Conservation (phyloP, 805 yeast species). For the Saccharomycopsis fermentans region DNA sequence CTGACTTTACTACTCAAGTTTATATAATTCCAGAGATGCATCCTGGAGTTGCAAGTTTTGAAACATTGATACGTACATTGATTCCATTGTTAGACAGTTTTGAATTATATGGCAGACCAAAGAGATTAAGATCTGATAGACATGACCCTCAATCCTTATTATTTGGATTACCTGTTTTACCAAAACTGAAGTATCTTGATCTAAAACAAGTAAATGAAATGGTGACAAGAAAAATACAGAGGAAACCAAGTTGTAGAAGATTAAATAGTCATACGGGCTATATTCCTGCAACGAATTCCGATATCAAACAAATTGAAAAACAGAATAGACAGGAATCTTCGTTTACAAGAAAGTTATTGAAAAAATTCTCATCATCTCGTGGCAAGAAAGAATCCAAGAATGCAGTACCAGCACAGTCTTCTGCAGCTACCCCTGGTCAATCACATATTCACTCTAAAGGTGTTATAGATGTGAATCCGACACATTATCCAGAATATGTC, state of each 20-base stretch:
- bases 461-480: background rate
- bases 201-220: constrained; percentile 10
- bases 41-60: constrained; percentile 61
- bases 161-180: constrained; percentile 67
- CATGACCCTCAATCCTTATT: constrained; percentile 44
- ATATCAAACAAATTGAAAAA: constrained; percentile 1
- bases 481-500: background rate
- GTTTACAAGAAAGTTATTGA: constrained; percentile 5
- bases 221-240: constrained; percentile 13
- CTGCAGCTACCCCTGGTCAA: background rate
- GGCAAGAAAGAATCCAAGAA: constrained; percentile 6
- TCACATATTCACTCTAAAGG: constrained; percentile 1
- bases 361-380: constrained; percentile 1
- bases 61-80: constrained; percentile 60
- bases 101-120: constrained; percentile 66
- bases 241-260: constrained; percentile 9
- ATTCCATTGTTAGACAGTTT: constrained; percentile 65
- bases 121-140: constrained; percentile 48
- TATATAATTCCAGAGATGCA: constrained; percentile 63
- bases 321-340: constrained; percentile 8
- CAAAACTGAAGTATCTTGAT: constrained; percentile 50
- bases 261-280: background rate
- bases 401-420: background rate
- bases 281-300: background rate
- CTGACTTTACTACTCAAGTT: constrained; percentile 21